Evolutionary conservation across 306 rosid genomes (phyloP).

Genomic region (Malus sieversii): DNA sequence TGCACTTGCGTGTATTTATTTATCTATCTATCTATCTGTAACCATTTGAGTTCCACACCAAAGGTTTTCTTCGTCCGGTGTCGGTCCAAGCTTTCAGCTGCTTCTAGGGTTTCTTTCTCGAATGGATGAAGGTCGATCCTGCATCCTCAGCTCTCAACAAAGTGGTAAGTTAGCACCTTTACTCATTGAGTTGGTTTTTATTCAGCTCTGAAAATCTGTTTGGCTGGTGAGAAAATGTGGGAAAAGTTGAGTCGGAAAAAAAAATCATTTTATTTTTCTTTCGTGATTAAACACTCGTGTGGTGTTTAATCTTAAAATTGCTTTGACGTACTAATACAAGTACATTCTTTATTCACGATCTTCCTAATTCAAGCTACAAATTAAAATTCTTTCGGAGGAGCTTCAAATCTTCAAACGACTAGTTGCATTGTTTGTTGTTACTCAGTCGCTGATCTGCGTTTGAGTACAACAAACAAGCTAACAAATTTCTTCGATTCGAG

Average conservation of each 20-base stretch:
- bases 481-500: neutral
- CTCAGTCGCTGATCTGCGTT: slow-evolving; percentile 1
- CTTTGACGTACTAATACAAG: neutral
- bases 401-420: neutral
- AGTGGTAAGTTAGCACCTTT: too few species aligned
- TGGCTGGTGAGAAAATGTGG: neutral
- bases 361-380: neutral
- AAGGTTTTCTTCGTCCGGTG: neutral
- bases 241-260: neutral
- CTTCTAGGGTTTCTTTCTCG: neutral
- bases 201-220: neutral
- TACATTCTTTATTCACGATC: neutral
- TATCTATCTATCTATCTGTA: neutral
- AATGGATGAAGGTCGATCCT: too few species aligned
- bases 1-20: neutral
- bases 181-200: neutral
- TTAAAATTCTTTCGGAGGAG: neutral
- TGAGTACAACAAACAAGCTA: slow-evolving; percentile 7
- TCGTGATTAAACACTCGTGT: too few species aligned
- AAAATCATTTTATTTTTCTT: neutral
- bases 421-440: neutral
- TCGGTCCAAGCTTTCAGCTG: neutral
- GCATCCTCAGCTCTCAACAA: too few species aligned
- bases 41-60: neutral
- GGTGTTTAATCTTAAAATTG: neutral